Percentiles rank a stretch among this genome's conserved stretches.
Evolutionary conservation across 2,329 filamentous ascomycete genomes (phyloP).

Genomic region (Aspergillus nomiae): DNA sequence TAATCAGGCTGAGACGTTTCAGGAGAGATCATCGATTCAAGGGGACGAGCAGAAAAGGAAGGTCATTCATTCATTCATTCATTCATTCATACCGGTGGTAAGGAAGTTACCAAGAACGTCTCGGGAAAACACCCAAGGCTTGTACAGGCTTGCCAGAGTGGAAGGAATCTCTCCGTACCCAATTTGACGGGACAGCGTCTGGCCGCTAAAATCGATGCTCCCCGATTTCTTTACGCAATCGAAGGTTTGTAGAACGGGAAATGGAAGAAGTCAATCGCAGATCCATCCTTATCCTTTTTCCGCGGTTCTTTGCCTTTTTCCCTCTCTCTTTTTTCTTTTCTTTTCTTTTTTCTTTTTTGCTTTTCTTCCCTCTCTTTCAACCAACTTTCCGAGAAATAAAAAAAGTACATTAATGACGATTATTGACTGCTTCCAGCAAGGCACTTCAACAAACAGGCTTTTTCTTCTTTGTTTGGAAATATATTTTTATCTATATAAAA

Average conservation of each 20-base stretch:
- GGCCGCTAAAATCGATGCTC: constrained; percentile 11
- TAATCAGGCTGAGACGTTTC: background rate
- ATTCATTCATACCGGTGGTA: background rate
- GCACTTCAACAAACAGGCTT: background rate
- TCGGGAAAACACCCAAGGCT: background rate
- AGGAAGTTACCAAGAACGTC: background rate
- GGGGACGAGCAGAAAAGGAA: background rate
- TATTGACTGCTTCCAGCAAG: constrained; percentile 6
- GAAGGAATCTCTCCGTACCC: constrained; percentile 17
- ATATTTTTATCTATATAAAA: background rate
- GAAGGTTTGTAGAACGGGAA: constrained; percentile 26
- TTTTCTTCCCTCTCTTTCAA: background rate
- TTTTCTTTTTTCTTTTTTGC: background rate
- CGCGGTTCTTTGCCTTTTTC: background rate
- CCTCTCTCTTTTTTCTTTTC: background rate
- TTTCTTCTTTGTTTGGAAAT: background rate
- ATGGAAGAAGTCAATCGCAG: constrained; percentile 30
- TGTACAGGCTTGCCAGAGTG: background rate
- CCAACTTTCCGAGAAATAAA: background rate
- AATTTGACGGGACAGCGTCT: constrained; percentile 19
- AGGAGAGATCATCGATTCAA: background rate
- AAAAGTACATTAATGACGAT: background rate
- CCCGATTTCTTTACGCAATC: constrained; percentile 20
- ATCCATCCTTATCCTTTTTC: constrained; percentile 9
- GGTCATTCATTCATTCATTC: background rate